Evolutionary conservation across 441 rosid genomes (phyloP).

Genomic region (Caryocar brasiliense): DNA sequence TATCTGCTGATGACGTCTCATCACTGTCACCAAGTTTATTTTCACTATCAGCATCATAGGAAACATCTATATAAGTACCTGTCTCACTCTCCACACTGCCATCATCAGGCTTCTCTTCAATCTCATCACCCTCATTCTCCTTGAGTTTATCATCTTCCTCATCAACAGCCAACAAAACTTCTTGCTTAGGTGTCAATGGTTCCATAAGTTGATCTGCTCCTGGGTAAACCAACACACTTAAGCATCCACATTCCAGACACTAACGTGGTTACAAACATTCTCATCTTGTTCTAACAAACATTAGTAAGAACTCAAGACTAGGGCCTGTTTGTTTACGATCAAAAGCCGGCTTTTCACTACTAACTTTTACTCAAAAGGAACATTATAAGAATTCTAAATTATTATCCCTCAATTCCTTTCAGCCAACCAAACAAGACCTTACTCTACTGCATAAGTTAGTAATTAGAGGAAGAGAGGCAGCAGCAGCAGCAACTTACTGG

Average conservation of each 20-base stretch:
- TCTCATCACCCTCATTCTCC: constrained; percentile 24
- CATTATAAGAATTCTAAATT: no score
- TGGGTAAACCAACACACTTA: constrained; percentile 18
- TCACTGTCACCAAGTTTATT: constrained; percentile 18
- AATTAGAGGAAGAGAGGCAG: background rate
- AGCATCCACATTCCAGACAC: background rate
- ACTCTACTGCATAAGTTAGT: background rate
- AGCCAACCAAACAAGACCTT: background rate
- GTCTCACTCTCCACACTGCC: constrained; percentile 19
- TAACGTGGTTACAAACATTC: no score
- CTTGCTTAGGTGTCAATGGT: constrained; percentile 56
- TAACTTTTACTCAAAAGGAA: no score
- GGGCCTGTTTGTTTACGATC: no score
- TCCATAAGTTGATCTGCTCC: constrained; percentile 57
- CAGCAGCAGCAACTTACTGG: constrained; percentile 44
- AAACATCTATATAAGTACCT: constrained; percentile 22
- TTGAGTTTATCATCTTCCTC: constrained; percentile 25
- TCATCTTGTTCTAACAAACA: no score
- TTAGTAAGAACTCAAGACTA: no score
- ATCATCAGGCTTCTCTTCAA: constrained; percentile 18
- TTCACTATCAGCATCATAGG: constrained; percentile 27
- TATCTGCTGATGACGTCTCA: constrained; percentile 14
- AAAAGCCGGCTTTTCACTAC: no score
- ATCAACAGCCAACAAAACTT: constrained; percentile 29
- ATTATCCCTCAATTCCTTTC: no score